Conservation (phyloP, 2,329 filamentous ascomycete species). For the Aureobasidium sp. region DNA sequence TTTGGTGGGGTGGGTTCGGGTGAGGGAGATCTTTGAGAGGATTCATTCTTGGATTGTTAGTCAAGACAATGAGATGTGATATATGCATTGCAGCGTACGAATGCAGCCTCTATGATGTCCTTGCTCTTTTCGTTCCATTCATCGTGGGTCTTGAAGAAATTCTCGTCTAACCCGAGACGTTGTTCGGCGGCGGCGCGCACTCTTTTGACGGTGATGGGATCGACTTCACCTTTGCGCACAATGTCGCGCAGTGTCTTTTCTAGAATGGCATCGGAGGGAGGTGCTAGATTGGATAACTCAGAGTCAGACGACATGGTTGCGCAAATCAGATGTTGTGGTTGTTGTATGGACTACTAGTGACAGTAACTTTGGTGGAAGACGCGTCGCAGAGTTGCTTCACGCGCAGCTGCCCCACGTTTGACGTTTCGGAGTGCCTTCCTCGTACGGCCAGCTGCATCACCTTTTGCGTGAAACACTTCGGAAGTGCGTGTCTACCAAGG, state of each 20-base stretch:
- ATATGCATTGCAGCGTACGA: constrained; percentile 22
- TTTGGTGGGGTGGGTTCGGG: constrained; percentile 2
- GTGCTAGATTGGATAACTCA: constrained; percentile 5
- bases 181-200: constrained; percentile 46
- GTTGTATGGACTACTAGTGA: not conserved
- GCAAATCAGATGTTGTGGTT: not conserved
- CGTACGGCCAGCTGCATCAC: not conserved
- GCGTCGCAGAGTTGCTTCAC: not conserved
- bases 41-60: not conserved
- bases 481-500: not conserved
- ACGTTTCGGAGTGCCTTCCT: not conserved
- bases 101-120: constrained; percentile 43
- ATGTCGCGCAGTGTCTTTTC: constrained; percentile 31
- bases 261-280: constrained; percentile 29
- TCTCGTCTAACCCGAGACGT: constrained; percentile 41
- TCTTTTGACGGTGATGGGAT: constrained; percentile 49
- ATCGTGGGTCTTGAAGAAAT: constrained; percentile 46
- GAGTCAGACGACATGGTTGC: constrained; percentile 4
- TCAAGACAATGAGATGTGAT: not conserved
- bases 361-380: not conserved
- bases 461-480: not conserved
- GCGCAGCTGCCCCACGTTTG: constrained; percentile 1
- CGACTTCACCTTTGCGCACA: constrained; percentile 34
- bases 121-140: constrained; percentile 49
- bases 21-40: constrained; percentile 1